A percentile compares a stretch with the other conserved stretches of the same genome.
Evolutionary conservation across 768 basidiomycete species (phyloP).

Genomic region (Brasilioporus rufonigricans): DNA sequence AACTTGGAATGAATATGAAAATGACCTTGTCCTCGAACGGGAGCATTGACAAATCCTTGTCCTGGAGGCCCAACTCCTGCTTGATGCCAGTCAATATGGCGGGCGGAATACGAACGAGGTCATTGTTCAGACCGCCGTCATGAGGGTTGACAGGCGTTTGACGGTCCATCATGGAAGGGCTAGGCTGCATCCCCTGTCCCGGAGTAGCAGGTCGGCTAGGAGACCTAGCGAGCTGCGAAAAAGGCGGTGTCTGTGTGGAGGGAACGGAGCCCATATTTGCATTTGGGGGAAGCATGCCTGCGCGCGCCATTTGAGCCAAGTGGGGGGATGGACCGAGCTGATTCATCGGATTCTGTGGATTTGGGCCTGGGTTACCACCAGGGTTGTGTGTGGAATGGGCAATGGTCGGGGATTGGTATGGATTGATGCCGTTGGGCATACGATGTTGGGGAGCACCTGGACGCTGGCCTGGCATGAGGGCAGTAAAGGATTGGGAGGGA

Average conservation of each 20-base stretch:
- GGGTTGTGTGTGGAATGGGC: conserved; percentile 56
- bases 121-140: conserved; percentile 34
- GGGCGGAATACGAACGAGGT: conserved; percentile 42
- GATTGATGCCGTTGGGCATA: conserved; percentile 42
- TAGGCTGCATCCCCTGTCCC: conserved; percentile 48
- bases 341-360: conserved; percentile 40
- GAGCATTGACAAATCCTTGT: conserved; percentile 46
- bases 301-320: conserved; percentile 40
- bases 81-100: conserved; percentile 35
- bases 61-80: conserved; percentile 41
- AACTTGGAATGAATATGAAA: conserved; percentile 4
- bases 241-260: conserved; percentile 40
- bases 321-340: conserved; percentile 56
- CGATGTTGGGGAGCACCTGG: conserved; percentile 39
- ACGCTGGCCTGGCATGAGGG: conserved; percentile 36
- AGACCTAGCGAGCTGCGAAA: conserved; percentile 48
- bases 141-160: conserved; percentile 37
- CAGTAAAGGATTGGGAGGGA: conserved; percentile 33
- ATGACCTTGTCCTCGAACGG: conserved; percentile 60
- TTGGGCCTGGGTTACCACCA: conserved; percentile 31
- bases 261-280: conserved; percentile 38
- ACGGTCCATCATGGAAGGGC: conserved; percentile 55
- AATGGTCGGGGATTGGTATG: conserved; percentile 67
- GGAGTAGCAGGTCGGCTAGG: conserved; percentile 62
- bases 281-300: conserved; percentile 51